These are phyloP conservation scores for Trichosporon sp. DNA, from an alignment of 1,284 basidiomycete species.

Conservation along the genomic window DNA sequence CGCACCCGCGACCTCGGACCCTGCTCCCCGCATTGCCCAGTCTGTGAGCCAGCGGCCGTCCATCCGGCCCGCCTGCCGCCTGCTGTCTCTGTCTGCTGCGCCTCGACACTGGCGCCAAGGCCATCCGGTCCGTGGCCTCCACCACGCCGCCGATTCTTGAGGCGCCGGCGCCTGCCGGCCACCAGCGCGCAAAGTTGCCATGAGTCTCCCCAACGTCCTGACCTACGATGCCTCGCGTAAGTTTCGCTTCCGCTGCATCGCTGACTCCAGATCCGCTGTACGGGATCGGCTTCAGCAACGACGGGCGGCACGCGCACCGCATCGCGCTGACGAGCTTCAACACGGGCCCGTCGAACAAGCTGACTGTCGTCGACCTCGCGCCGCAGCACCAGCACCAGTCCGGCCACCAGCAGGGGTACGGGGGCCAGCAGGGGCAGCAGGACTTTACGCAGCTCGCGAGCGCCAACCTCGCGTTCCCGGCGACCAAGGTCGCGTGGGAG, in stretches of 20 bases:
- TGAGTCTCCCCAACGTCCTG: conserved; percentile 28
- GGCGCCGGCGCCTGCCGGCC: conserved; percentile 1
- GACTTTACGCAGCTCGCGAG: conserved; percentile 37
- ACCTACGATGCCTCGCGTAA: conserved; percentile 30
- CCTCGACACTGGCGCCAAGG: background rate
- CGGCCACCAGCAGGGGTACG: background rate
- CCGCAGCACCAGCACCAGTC: conserved; percentile 7
- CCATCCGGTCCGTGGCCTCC: background rate
- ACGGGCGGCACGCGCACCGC: conserved; percentile 37
- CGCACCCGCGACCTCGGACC: background rate
- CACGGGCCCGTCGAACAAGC: conserved; percentile 42
- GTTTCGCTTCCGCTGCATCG: background rate
- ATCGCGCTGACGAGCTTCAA: conserved; percentile 42
- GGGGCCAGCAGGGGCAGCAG: background rate
- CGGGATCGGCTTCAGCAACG: conserved; percentile 46
- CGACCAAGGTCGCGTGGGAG: conserved; percentile 50
- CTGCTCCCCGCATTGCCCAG: background rate
- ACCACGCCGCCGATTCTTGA: background rate
- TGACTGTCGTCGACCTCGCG: conserved; percentile 36
- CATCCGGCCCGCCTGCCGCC: background rate
- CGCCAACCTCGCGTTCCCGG: conserved; percentile 39
- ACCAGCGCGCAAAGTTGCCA: conserved; percentile 5
- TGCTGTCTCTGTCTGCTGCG: background rate
- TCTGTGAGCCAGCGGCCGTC: background rate
- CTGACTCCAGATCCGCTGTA: conserved; percentile 43